These are phyloP conservation scores for Cordyceps pruinosa DNA, from an alignment of 2,329 filamentous ascomycete species.

Conservation along the genomic window DNA sequence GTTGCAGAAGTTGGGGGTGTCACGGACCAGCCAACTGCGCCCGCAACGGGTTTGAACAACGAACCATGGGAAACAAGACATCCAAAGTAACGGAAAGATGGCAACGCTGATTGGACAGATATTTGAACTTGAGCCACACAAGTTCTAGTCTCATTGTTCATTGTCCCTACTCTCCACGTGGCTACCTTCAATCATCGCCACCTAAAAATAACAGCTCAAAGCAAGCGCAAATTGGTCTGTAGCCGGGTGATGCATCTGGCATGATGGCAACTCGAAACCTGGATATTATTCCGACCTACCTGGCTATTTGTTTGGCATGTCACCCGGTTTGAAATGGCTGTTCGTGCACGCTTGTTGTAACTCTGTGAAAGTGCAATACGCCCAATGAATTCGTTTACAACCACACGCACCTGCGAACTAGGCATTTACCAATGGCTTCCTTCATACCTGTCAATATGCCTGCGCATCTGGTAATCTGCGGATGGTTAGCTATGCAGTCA, in stretches of 20 bases:
- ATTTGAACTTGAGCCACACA: not conserved
- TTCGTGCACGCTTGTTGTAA: not conserved
- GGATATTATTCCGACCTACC: not conserved
- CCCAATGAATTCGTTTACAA: not conserved
- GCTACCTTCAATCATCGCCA: not conserved
- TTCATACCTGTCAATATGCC: not conserved
- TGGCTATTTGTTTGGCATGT: not conserved
- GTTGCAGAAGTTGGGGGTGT: conserved; percentile 6
- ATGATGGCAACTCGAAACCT: not conserved
- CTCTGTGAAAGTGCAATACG: not conserved
- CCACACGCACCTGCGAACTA: not conserved
- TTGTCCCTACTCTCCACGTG: conserved; percentile 8
- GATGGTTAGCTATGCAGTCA: no score
- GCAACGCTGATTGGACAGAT: not conserved
- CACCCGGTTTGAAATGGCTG: conserved; percentile 9
- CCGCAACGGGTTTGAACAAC: conserved; percentile 10
- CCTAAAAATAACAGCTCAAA: conserved; percentile 11
- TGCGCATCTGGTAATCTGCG: no score
- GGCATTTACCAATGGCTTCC: not conserved
- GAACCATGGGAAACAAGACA: conserved; percentile 4
- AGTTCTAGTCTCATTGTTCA: conserved; percentile 7
- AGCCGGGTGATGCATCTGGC: not conserved
- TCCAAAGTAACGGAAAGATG: not conserved
- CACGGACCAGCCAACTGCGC: conserved; percentile 13
- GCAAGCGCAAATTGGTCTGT: not conserved